phyloP scores from a whole-genome alignment of 441 rosid genomes.

The Brassica hybrid region DNA sequence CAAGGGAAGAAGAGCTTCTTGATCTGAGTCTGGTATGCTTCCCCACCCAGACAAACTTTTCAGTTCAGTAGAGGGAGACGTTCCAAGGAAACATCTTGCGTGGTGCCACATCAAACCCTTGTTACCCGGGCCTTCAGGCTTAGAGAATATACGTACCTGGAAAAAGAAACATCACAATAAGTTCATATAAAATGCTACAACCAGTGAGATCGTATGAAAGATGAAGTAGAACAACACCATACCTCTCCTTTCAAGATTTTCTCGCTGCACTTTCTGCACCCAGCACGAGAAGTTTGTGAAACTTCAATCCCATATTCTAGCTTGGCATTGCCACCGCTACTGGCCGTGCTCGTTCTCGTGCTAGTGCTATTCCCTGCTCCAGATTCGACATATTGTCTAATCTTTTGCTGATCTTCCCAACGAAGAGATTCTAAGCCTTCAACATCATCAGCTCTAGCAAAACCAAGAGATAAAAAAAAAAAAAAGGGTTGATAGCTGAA shows the following conservation, averaged over 20 bases:
- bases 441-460: conserved; percentile 77
- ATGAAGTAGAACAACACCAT: conserved; percentile 34
- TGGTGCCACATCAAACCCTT: conserved; percentile 87
- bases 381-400: conserved; percentile 70
- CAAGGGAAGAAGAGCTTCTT: conserved; percentile 54
- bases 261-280: conserved; percentile 71
- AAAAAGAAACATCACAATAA: conserved; percentile 5
- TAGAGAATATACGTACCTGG: conserved; percentile 81
- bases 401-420: conserved; percentile 95
- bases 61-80: conserved; percentile 57
- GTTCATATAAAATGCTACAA: conserved; percentile 8
- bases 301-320: conserved; percentile 71
- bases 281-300: conserved; percentile 84
- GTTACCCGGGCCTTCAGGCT: conserved; percentile 75
- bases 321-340: conserved; percentile 31
- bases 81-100: conserved; percentile 71
- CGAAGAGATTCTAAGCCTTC: conserved; percentile 91
- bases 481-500: conserved; percentile 8
- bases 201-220: conserved; percentile 20
- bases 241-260: conserved; percentile 97
- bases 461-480: conserved; percentile 14
- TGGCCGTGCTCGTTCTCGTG: conserved; percentile 27
- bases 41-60: conserved; percentile 84
- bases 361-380: conserved; percentile 46
- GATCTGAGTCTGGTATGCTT: conserved; percentile 69